phyloP scores from a whole-genome alignment of 208 protist species.

The Trypanosoma boissoni region DNA sequence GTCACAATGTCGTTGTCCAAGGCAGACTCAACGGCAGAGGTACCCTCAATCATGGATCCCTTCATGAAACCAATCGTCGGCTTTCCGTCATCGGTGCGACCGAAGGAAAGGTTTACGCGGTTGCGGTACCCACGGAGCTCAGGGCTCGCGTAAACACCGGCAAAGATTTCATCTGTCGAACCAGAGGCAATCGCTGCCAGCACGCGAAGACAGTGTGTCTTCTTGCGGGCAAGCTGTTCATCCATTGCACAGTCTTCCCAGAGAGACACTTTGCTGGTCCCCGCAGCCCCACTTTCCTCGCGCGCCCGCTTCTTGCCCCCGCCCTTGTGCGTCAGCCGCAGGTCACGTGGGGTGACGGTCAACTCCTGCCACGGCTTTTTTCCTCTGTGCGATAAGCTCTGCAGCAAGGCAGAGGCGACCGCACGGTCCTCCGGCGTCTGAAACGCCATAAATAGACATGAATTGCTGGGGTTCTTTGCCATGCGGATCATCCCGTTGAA shows the following conservation, averaged over 20 bases:
- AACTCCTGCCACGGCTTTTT: constrained; percentile 50
- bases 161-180: constrained; percentile 42
- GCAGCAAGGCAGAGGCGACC: constrained; percentile 41
- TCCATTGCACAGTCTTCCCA: constrained; percentile 69
- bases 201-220: constrained; percentile 58
- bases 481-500: constrained; percentile 77
- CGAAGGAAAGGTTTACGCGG: constrained; percentile 89
- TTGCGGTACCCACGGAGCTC: constrained; percentile 87
- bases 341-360: constrained; percentile 49
- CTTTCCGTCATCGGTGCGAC: constrained; percentile 43
- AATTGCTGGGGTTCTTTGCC: constrained; percentile 82
- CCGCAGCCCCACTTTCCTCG: constrained; percentile 25
- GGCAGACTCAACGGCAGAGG: constrained; percentile 51
- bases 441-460: constrained; percentile 80
- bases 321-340: constrained; percentile 79
- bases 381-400: constrained; percentile 46
- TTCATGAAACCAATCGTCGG: constrained; percentile 65
- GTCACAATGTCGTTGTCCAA: constrained; percentile 52
- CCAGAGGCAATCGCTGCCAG: constrained; percentile 46
- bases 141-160: constrained; percentile 75
- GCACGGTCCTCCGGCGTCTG: constrained; percentile 49
- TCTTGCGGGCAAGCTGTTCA: constrained; percentile 78
- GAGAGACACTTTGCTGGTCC: constrained; percentile 57
- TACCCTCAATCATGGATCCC: constrained; percentile 76
- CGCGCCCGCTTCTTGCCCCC: constrained; percentile 42